A percentile compares a stretch with the other conserved stretches of the same genome.
Evolutionary conservation across 2,329 filamentous ascomycete genomes (phyloP).

Genomic region (Trichoderma guizhouense): DNA sequence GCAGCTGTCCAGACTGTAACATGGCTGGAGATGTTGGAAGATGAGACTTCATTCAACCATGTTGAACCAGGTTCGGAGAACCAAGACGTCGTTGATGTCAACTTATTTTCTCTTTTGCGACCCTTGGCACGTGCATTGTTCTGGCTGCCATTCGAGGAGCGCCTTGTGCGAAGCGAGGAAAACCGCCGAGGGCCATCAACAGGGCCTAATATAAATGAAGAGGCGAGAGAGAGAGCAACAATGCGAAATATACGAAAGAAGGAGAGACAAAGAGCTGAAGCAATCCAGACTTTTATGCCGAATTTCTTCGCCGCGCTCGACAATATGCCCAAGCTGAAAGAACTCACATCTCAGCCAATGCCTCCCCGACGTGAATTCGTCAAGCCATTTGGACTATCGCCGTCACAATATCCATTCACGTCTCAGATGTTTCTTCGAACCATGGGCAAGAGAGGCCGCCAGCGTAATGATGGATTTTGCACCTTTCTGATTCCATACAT

Average conservation of each 20-base stretch:
- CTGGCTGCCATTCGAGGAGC: not conserved
- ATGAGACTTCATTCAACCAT: not conserved
- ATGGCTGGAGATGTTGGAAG: not conserved
- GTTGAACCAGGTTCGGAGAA: not conserved
- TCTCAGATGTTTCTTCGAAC: not conserved
- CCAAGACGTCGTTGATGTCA: not conserved
- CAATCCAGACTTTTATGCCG: not conserved
- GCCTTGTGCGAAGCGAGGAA: not conserved
- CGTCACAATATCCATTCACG: not conserved
- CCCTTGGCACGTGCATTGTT: not conserved
- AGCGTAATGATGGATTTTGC: not conserved
- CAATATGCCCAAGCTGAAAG: not conserved
- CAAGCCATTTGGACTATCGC: not conserved
- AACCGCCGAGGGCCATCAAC: no score
- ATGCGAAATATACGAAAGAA: not conserved
- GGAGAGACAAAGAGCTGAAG: not conserved
- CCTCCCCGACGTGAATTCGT: not conserved
- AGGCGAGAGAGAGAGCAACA: no score
- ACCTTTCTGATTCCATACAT: not conserved
- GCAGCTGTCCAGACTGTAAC: not conserved
- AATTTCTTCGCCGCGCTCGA: not conserved
- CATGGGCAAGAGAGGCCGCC: no score
- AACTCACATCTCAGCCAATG: not conserved
- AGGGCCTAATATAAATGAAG: no score
- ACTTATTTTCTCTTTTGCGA: not conserved